These are phyloP conservation scores for Claviceps humidiphila DNA, from an alignment of 2,329 filamentous ascomycete genomes.

Conservation along the genomic window DNA sequence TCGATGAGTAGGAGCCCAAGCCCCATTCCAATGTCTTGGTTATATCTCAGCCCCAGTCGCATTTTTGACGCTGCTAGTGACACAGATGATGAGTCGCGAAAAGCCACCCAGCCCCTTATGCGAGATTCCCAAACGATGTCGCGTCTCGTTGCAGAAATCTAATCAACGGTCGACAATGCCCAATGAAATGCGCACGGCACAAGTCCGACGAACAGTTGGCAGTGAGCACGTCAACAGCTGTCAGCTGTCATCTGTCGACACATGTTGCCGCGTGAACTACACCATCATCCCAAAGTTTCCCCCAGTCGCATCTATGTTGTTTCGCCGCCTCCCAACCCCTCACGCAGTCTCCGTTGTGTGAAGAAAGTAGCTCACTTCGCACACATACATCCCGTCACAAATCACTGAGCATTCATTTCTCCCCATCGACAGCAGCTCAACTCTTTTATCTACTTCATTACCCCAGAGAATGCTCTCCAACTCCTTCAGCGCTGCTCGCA, in stretches of 20 bases:
- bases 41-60: neutral
- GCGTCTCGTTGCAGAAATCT: no score
- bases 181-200: neutral
- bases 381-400: no score
- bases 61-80: neutral
- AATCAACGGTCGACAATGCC: neutral
- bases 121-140: no score
- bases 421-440: no score
- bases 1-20: neutral
- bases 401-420: no score
- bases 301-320: no score
- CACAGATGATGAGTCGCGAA: neutral
- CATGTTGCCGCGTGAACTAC: neutral
- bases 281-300: neutral
- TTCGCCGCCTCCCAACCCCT: no score
- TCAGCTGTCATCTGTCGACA: neutral
- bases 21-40: neutral
- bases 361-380: no score
- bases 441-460: no score
- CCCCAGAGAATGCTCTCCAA: conserved; percentile 1
- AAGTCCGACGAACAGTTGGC: neutral
- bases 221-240: neutral
- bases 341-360: no score
- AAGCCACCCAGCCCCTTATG: neutral
- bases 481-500: conserved; percentile 3